A percentile compares a stretch with the other conserved stretches of the same genome.
phyloP scores from a whole-genome alignment of 2,329 filamentous ascomycete species.

The Neoarthrinium moseri region DNA sequence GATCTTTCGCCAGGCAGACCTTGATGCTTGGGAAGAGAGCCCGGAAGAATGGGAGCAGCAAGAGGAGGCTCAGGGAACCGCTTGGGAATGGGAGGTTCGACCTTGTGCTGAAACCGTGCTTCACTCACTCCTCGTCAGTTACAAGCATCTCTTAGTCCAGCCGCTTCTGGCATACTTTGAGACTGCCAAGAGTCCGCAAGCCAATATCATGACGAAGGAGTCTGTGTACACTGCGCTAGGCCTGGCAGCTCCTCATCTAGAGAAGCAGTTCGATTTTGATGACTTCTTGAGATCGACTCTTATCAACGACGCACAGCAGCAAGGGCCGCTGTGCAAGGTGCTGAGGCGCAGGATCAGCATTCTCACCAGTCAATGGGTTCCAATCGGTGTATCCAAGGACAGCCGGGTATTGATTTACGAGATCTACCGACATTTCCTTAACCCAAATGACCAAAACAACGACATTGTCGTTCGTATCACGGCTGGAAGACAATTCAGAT shows the following conservation, averaged over 20 bases:
- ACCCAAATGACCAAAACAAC: slow-evolving; percentile 74
- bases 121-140: slow-evolving; percentile 85
- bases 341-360: slow-evolving; percentile 86
- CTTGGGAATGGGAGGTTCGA: slow-evolving; percentile 89
- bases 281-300: slow-evolving; percentile 73
- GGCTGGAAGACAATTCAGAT: slow-evolving; percentile 79
- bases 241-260: slow-evolving; percentile 74
- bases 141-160: slow-evolving; percentile 76
- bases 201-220: slow-evolving; percentile 82
- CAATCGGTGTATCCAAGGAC: slow-evolving; percentile 68
- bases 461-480: slow-evolving; percentile 92
- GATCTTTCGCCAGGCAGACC: slow-evolving; percentile 78
- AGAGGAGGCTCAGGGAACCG: slow-evolving; percentile 80
- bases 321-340: slow-evolving; percentile 67
- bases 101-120: slow-evolving; percentile 94
- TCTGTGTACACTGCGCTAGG: slow-evolving; percentile 94
- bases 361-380: slow-evolving; percentile 84
- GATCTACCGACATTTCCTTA: slow-evolving; percentile 84
- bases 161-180: slow-evolving; percentile 83
- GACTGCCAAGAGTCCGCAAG: slow-evolving; percentile 64
- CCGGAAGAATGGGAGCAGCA: slow-evolving; percentile 93
- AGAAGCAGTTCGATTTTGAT: slow-evolving; percentile 79
- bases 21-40: slow-evolving; percentile 90
- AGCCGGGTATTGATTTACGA: slow-evolving; percentile 78
- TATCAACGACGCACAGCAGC: slow-evolving; percentile 71